These are phyloP conservation scores for Bromus sterilis DNA, from an alignment of 176 grass and related monocot species.

Conservation along the genomic window DNA sequence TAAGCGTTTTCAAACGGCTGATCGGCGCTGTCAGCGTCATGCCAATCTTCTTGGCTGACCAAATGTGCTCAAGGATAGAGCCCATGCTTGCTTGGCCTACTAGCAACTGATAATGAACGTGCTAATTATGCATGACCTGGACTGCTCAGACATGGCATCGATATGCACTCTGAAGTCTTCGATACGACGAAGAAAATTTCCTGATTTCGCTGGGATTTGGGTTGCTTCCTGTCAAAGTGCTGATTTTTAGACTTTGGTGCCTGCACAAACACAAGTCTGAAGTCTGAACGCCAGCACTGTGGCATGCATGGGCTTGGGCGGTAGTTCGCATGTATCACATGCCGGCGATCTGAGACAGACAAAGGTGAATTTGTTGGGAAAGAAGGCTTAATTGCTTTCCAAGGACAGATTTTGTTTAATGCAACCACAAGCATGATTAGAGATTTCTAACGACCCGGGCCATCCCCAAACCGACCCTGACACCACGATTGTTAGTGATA, in stretches of 20 bases:
- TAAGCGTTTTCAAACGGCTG: neutral
- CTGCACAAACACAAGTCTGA: too few species aligned
- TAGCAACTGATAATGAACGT: too few species aligned
- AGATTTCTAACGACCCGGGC: slow-evolving; percentile 20
- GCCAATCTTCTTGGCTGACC: neutral
- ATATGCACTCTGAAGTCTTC: neutral
- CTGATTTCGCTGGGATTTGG: neutral
- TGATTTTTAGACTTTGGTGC: neutral
- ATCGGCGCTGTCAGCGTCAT: neutral
- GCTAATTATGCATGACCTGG: neutral
- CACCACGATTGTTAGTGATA: neutral
- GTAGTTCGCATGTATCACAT: neutral
- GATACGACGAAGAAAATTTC: neutral
- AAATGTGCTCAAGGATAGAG: neutral
- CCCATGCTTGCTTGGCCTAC: neutral
- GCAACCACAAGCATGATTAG: slow-evolving; percentile 24
- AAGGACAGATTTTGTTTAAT: neutral
- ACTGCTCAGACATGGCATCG: neutral
- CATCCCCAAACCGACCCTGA: neutral
- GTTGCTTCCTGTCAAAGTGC: neutral
- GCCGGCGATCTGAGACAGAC: neutral
- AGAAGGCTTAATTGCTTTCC: neutral
- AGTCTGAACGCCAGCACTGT: too few species aligned
- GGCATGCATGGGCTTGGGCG: too few species aligned
- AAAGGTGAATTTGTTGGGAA: neutral